These are phyloP conservation scores for Hypsizygus ulmarius DNA, from an alignment of 1,284 basidiomycete species.

Conservation along the genomic window DNA sequence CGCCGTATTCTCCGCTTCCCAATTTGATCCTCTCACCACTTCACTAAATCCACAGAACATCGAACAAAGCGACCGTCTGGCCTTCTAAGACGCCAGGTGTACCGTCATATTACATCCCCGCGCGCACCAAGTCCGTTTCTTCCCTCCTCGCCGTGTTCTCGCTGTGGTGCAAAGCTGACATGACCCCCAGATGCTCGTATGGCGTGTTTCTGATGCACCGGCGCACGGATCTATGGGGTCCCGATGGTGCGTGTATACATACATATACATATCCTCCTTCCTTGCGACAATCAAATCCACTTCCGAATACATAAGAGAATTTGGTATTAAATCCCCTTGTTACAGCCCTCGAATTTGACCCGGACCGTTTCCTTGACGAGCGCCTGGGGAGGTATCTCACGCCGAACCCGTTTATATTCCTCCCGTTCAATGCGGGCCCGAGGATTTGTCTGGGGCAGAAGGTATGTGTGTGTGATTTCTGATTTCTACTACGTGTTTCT, in stretches of 20 bases:
- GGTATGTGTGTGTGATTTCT: no score
- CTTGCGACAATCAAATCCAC: no score
- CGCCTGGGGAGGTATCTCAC: slow-evolving; percentile 39
- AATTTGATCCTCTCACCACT: neutral
- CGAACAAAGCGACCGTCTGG: slow-evolving; percentile 21
- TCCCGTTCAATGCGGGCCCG: slow-evolving; percentile 59
- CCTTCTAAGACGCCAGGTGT: slow-evolving; percentile 18
- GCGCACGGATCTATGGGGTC: slow-evolving; percentile 39
- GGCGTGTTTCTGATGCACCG: slow-evolving; percentile 36
- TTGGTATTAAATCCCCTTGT: neutral
- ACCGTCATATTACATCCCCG: slow-evolving; percentile 25
- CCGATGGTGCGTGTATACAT: slow-evolving; percentile 29
- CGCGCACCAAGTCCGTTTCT: slow-evolving; percentile 18
- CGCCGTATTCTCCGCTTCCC: neutral
- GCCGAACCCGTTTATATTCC: slow-evolving; percentile 58
- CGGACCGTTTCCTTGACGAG: slow-evolving; percentile 44
- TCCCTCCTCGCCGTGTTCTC: neutral
- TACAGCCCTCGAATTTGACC: slow-evolving; percentile 34
- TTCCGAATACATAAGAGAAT: neutral
- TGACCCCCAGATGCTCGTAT: slow-evolving; percentile 24
- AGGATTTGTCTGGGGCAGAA: slow-evolving; percentile 49
- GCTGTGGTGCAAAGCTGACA: neutral
- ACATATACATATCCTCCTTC: neutral
- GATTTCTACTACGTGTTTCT: no score
- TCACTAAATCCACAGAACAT: slow-evolving; percentile 13